Percentiles rank a stretch among this genome's conserved stretches.
phyloP scores from a whole-genome alignment of 2,329 filamentous ascomycete genomes.

The Arachnopeziza araneosa region DNA sequence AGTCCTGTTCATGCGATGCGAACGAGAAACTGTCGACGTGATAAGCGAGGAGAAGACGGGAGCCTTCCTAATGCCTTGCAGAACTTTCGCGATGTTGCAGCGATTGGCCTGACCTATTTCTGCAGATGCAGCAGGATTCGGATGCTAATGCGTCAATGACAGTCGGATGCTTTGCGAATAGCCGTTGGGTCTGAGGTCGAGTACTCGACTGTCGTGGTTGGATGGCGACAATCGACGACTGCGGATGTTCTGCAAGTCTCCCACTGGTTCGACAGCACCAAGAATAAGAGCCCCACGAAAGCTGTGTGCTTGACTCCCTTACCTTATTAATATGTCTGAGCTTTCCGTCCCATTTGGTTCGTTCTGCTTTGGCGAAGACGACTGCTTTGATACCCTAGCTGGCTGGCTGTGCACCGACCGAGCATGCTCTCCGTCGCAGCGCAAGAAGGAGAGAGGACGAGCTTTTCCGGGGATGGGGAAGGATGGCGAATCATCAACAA shows the following conservation, averaged over 20 bases:
- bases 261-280: neutral
- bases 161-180: slow-evolving; percentile 9
- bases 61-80: neutral
- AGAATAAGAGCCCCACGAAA: neutral
- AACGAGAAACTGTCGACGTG: neutral
- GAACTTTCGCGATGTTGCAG: slow-evolving; percentile 3
- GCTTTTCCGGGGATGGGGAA: neutral
- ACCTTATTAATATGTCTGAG: neutral
- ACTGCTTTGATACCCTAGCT: neutral
- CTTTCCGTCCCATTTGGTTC: neutral
- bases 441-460: neutral
- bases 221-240: neutral
- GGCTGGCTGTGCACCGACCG: neutral
- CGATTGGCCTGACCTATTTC: slow-evolving; percentile 5
- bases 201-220: neutral
- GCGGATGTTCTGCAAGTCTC: neutral
- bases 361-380: neutral
- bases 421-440: neutral
- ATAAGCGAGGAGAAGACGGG: no score
- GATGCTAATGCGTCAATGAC: slow-evolving; percentile 1
- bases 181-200: neutral
- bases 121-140: neutral
- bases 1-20: slow-evolving; percentile 15
- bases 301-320: neutral
- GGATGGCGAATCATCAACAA: neutral